phyloP scores from a whole-genome alignment of 495 filamentous ascomycete species.

The Hyphodiscus hymeniophilus region DNA sequence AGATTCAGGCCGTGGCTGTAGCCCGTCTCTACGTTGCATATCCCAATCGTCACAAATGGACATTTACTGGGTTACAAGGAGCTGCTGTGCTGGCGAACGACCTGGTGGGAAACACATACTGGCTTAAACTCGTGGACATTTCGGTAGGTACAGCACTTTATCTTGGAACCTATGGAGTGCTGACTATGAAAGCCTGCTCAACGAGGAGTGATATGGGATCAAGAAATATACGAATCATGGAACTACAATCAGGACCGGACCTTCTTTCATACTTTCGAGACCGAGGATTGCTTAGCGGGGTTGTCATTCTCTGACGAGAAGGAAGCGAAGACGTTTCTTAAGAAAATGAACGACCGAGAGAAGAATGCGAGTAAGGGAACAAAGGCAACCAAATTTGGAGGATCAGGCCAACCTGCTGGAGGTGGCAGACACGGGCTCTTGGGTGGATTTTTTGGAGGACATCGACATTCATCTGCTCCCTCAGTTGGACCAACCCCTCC shows the following conservation, averaged over 20 bases:
- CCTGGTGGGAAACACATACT: conserved; percentile 87
- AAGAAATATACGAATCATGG: conserved; percentile 93
- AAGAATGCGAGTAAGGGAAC: conserved; percentile 89
- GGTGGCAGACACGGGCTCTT: conserved; percentile 40
- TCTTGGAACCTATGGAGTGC: not conserved
- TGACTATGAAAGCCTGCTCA: conserved; percentile 53
- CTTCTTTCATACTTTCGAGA: conserved; percentile 96
- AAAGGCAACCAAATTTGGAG: conserved; percentile 66
- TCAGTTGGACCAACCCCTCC: conserved; percentile 36
- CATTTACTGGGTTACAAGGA: conserved; percentile 87
- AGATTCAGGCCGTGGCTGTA: conserved; percentile 89
- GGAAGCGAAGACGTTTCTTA: conserved; percentile 87
- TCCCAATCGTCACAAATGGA: conserved; percentile 81
- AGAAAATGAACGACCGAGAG: conserved; percentile 90
- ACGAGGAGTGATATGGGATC: conserved; percentile 94
- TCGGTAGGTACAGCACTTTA: conserved; percentile 55
- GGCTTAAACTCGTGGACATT: conserved; percentile 94
- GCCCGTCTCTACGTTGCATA: conserved; percentile 91
- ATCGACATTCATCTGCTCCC: conserved; percentile 56
- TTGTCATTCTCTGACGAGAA: conserved; percentile 93
- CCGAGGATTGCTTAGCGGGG: conserved; percentile 82
- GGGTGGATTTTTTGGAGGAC: conserved; percentile 60
- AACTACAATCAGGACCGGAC: conserved; percentile 90
- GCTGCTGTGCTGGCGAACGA: conserved; percentile 93
- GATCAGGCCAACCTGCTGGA: conserved; percentile 37